phyloP scores from a whole-genome alignment of 1,139 yeast species.

The Geotrichum reessii region DNA sequence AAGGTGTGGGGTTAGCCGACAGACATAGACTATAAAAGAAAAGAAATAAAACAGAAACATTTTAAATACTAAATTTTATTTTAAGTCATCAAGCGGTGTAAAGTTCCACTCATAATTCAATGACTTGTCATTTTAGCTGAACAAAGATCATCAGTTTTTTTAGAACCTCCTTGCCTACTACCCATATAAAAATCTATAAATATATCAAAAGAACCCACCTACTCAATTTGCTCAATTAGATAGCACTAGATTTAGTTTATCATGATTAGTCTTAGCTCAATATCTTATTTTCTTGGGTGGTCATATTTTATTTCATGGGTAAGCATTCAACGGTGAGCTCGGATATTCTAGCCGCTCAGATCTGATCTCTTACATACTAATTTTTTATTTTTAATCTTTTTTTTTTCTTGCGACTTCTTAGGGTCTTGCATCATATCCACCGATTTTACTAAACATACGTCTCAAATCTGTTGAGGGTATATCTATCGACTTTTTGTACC shows the following conservation, averaged over 20 bases:
- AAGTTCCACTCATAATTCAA: background rate
- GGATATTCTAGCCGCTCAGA: background rate
- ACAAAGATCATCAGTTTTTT: no score
- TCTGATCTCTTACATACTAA: background rate
- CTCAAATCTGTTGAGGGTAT: constrained; percentile 43
- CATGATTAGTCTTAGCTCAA: constrained; percentile 13
- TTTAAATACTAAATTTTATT: background rate
- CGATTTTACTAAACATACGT: constrained; percentile 37
- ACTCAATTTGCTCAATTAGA: background rate
- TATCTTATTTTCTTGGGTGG: constrained; percentile 31
- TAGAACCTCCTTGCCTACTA: no score
- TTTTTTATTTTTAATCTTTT: constrained; percentile 21
- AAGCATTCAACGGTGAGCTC: constrained; percentile 12
- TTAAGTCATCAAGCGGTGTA: background rate
- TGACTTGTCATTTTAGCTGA: no score
- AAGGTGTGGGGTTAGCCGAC: background rate
- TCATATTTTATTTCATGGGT: constrained; percentile 31
- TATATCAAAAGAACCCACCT: no score
- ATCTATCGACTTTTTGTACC: constrained; percentile 40
- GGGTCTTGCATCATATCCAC: constrained; percentile 47
- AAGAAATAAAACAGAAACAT: background rate
- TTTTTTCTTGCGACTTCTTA: constrained; percentile 26
- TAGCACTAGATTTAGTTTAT: background rate
- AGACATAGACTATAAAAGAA: background rate
- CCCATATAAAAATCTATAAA: no score